These are phyloP conservation scores for Clarireedia hainanense DNA, from an alignment of 2,329 filamentous ascomycete genomes.

Conservation along the genomic window DNA sequence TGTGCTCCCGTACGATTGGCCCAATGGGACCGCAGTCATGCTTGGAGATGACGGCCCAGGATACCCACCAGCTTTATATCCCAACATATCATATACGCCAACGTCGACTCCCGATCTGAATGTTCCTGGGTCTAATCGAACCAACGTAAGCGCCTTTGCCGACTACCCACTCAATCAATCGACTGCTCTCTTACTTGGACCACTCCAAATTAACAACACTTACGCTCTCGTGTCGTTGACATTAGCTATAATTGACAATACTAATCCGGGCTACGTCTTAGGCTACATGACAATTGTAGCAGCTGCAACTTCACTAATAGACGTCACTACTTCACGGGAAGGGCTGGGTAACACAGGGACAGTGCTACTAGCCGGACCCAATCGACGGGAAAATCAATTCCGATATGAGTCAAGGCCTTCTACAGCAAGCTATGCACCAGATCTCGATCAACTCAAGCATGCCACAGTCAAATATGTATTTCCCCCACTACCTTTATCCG, in stretches of 20 bases:
- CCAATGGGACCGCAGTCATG: constrained; percentile 47
- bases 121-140: constrained; percentile 5
- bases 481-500: constrained; percentile 39
- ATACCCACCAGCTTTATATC: constrained; percentile 66
- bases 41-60: constrained; percentile 54
- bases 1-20: constrained; percentile 48
- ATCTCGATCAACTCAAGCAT: constrained; percentile 33
- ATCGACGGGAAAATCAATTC: constrained; percentile 58
- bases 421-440: constrained; percentile 38
- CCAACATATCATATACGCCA: constrained; percentile 61
- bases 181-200: constrained; percentile 67
- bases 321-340: constrained; percentile 55
- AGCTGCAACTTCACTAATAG: constrained; percentile 55
- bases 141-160: constrained; percentile 18
- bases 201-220: constrained; percentile 61
- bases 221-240: constrained; percentile 77
- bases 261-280: constrained; percentile 53
- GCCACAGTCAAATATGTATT: constrained; percentile 52
- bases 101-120: constrained; percentile 16
- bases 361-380: constrained; percentile 63
- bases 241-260: constrained; percentile 65
- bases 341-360: constrained; percentile 64
- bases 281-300: constrained; percentile 81
- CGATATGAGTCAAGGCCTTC: constrained; percentile 37
- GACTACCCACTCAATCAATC: constrained; percentile 34